phyloP scores from a whole-genome alignment of 345 rosid species.

The Balakata baccata region DNA sequence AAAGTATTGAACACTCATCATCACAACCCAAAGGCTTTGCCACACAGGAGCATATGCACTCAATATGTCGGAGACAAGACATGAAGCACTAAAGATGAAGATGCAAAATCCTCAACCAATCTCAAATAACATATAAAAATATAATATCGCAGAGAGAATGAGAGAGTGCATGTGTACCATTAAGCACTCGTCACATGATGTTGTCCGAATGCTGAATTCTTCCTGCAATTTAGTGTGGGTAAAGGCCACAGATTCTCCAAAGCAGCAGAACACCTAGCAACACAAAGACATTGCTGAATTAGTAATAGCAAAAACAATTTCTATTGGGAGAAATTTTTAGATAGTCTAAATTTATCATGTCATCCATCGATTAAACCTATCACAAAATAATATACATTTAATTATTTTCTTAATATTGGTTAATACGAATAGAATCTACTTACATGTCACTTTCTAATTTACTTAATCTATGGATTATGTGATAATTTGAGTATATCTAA shows the following conservation, averaged over 20 bases:
- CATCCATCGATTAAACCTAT: too few species aligned
- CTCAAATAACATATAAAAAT: neutral
- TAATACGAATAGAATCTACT: too few species aligned
- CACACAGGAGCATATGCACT: slow-evolving; percentile 86
- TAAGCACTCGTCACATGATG: slow-evolving; percentile 89
- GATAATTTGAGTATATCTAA: too few species aligned
- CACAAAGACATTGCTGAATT: slow-evolving; percentile 1
- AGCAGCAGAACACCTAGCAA: slow-evolving; percentile 86
- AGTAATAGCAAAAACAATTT: neutral
- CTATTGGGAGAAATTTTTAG: too few species aligned
- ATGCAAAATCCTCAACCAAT: slow-evolving; percentile 5
- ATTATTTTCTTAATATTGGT: too few species aligned
- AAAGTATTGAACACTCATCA: slow-evolving; percentile 66
- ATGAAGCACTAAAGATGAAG: slow-evolving; percentile 73
- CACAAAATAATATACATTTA: too few species aligned
- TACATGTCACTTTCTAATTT: too few species aligned
- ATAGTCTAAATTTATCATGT: too few species aligned
- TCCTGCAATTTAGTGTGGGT: slow-evolving; percentile 93
- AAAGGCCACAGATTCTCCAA: slow-evolving; percentile 89
- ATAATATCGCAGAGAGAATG: neutral
- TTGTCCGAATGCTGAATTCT: slow-evolving; percentile 97
- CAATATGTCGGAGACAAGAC: slow-evolving; percentile 92
- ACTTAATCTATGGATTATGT: too few species aligned
- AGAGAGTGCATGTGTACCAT: slow-evolving; percentile 47
- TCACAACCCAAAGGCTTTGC: slow-evolving; percentile 90